Evolutionary conservation across 2,329 filamentous ascomycete genomes (phyloP).

Genomic region (Cercospora nicotianae): DNA sequence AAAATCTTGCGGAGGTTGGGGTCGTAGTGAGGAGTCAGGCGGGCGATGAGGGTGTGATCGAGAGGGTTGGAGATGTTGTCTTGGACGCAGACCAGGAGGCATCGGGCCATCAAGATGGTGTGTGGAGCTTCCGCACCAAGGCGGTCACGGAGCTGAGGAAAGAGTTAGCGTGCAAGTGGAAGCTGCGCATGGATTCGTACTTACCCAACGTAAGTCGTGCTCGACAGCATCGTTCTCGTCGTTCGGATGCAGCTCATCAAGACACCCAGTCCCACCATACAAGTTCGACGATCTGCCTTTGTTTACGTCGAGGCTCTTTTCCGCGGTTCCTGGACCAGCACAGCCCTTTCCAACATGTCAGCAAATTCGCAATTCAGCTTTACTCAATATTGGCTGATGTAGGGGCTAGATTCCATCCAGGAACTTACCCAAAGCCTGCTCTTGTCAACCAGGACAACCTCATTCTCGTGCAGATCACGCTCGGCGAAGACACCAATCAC

Average conservation of each 20-base stretch:
- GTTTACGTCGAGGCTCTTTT: neutral
- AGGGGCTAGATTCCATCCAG: neutral
- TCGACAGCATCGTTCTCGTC: conserved; percentile 18
- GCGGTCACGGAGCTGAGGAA: conserved; percentile 17
- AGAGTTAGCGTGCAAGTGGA: neutral
- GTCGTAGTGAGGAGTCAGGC: conserved; percentile 33
- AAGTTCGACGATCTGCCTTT: conserved; percentile 19
- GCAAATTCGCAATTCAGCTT: neutral
- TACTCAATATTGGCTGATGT: neutral
- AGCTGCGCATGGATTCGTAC: conserved; percentile 25
- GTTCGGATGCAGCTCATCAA: conserved; percentile 30
- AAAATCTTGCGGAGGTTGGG: conserved; percentile 49
- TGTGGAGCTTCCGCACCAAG: conserved; percentile 13
- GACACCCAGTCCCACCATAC: conserved; percentile 25
- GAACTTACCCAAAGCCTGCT: conserved; percentile 32
- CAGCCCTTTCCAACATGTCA: conserved; percentile 19
- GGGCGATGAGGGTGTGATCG: conserved; percentile 30
- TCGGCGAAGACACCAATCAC: conserved; percentile 34
- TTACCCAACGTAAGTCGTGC: conserved; percentile 31
- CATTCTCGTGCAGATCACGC: conserved; percentile 23
- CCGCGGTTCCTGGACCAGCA: conserved; percentile 18
- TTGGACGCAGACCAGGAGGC: conserved; percentile 25
- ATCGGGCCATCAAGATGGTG: conserved; percentile 25
- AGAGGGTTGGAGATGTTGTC: conserved; percentile 29
- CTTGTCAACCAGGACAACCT: conserved; percentile 28